A percentile compares a stretch with the other conserved stretches of the same genome.
These are phyloP conservation scores for Ascosphaera apis DNA, from an alignment of 2,329 filamentous ascomycete species.

Conservation along the genomic window DNA sequence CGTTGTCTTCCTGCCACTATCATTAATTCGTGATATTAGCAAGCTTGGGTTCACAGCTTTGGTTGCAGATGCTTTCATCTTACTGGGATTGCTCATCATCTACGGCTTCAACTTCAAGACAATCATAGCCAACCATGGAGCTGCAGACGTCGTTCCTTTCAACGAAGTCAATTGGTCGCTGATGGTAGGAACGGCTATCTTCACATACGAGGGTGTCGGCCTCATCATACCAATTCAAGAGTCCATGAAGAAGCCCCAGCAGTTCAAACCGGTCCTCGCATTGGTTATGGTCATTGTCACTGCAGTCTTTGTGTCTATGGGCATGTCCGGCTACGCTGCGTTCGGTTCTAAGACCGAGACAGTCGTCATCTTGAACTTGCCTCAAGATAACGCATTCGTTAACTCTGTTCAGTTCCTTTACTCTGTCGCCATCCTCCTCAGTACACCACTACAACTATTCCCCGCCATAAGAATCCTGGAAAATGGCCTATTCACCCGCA, in stretches of 20 bases:
- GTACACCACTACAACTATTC: constrained; percentile 89
- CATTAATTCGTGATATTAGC: constrained; percentile 83
- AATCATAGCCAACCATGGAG: constrained; percentile 44
- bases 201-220: constrained; percentile 94
- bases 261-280: constrained; percentile 74
- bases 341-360: constrained; percentile 92
- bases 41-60: constrained; percentile 91
- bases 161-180: constrained; percentile 85
- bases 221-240: constrained; percentile 96
- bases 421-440: constrained; percentile 88
- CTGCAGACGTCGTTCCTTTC: constrained; percentile 72
- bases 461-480: constrained; percentile 92
- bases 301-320: constrained; percentile 71
- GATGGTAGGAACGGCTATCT: constrained; percentile 96
- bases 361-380: constrained; percentile 85
- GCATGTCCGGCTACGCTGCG: constrained; percentile 82
- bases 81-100: constrained; percentile 75
- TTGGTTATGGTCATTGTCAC: constrained; percentile 92
- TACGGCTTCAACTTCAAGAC: constrained; percentile 90
- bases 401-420: constrained; percentile 94
- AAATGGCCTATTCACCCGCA: constrained; percentile 79
- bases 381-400: constrained; percentile 85
- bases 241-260: constrained; percentile 75
- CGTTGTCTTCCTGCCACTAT: constrained; percentile 83
- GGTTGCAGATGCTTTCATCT: constrained; percentile 81